A percentile compares a stretch with the other conserved stretches of the same genome.
phyloP scores from a whole-genome alignment of 2,329 filamentous ascomycete genomes.

The Cladosporium velox region DNA sequence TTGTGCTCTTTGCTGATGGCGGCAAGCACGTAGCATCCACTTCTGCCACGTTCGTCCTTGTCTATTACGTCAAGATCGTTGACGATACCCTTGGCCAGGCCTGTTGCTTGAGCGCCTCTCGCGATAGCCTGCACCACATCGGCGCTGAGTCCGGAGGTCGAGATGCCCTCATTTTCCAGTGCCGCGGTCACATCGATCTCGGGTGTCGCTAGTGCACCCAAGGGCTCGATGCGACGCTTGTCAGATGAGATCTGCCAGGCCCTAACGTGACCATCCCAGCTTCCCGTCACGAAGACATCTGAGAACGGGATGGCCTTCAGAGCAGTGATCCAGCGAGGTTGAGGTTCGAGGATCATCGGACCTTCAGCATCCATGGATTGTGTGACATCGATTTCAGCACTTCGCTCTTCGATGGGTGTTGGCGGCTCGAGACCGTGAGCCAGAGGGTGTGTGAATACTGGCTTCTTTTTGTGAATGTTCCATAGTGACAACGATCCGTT shows the following conservation, averaged over 20 bases:
- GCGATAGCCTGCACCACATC: constrained; percentile 27
- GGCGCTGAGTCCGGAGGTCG: constrained; percentile 22
- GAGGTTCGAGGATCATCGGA: constrained; percentile 39
- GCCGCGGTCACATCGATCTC: constrained; percentile 22
- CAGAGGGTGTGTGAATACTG: constrained; percentile 73
- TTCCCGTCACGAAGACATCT: constrained; percentile 85
- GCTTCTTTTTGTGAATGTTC: constrained; percentile 93
- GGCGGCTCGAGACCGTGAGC: constrained; percentile 84
- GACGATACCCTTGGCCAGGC: constrained; percentile 70
- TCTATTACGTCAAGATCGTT: constrained; percentile 90
- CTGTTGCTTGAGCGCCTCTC: constrained; percentile 8
- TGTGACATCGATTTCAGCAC: constrained; percentile 62
- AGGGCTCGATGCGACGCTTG: constrained; percentile 72
- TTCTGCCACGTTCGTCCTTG: constrained; percentile 71
- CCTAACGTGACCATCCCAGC: constrained; percentile 88
- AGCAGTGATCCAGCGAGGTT: constrained; percentile 88
- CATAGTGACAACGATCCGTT: constrained; percentile 85
- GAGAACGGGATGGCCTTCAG: constrained; percentile 84
- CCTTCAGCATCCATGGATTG: constrained; percentile 21
- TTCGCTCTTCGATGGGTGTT: constrained; percentile 67
- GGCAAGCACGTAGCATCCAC: constrained; percentile 79
- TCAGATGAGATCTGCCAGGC: constrained; percentile 85
- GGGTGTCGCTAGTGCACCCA: constrained; percentile 62
- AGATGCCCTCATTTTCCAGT: constrained; percentile 26
- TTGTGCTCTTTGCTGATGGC: constrained; percentile 85